Evolutionary conservation across 1,284 basidiomycete genomes (phyloP).

Genomic region (Heliocybe sulcata): DNA sequence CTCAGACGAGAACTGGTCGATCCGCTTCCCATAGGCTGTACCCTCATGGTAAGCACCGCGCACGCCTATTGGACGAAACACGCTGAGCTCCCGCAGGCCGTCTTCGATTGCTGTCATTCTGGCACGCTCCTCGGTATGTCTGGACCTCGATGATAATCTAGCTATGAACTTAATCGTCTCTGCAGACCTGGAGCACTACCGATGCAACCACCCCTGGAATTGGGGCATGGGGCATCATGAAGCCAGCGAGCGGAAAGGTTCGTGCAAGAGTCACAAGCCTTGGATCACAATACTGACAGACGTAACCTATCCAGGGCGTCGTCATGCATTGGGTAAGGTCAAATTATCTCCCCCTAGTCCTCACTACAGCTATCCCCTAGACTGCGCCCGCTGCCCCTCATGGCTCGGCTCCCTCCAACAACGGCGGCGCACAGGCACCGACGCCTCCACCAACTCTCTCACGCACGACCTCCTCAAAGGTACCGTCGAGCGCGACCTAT

Average conservation of each 20-base stretch:
- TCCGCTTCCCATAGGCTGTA: conserved; percentile 12
- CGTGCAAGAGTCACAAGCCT: neutral
- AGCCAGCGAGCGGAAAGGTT: neutral
- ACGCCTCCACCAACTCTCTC: no score
- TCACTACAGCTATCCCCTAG: no score
- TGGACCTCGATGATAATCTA: neutral
- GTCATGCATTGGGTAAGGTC: no score
- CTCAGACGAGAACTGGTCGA: neutral
- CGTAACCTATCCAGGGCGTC: no score
- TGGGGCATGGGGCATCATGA: neutral
- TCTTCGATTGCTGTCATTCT: conserved; percentile 20
- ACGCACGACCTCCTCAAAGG: no score
- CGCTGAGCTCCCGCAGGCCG: conserved; percentile 10
- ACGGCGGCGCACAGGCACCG: no score
- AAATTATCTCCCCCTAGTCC: no score
- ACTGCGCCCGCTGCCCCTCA: no score
- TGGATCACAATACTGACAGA: no score
- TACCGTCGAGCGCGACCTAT: neutral
- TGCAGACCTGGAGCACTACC: conserved; percentile 8
- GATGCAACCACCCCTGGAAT: neutral
- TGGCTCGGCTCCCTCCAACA: no score
- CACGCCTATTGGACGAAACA: no score
- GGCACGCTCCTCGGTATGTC: conserved; percentile 18
- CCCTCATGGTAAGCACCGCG: conserved; percentile 11
- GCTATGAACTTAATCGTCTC: neutral